phyloP scores from a whole-genome alignment of 495 filamentous ascomycete species.

The Daldinia concentrica region DNA sequence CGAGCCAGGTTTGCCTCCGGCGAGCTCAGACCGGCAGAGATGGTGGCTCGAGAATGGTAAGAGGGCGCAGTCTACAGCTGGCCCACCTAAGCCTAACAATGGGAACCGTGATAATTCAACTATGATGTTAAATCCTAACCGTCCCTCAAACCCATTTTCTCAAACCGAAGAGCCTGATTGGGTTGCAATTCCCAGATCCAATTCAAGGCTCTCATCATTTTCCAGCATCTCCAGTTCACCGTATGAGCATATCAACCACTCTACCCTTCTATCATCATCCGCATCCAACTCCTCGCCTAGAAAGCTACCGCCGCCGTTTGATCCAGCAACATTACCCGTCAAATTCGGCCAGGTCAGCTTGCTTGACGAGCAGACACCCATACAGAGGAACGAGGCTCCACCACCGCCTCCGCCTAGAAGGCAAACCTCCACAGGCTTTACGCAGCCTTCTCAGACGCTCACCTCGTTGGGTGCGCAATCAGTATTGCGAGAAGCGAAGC shows the following conservation, averaged over 20 bases:
- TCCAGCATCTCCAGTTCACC: conserved; percentile 57
- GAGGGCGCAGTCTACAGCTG: conserved; percentile 75
- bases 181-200: conserved; percentile 66
- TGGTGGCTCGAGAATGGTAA: conserved; percentile 95
- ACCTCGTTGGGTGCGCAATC: conserved; percentile 16
- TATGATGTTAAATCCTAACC: conserved; percentile 71
- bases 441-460: conserved; percentile 32
- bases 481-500: conserved; percentile 13
- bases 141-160: conserved; percentile 84
- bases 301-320: conserved; percentile 64
- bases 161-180: conserved; percentile 77
- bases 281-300: conserved; percentile 54
- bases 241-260: conserved; percentile 59
- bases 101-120: conserved; percentile 50
- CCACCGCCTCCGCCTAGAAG: conserved; percentile 61
- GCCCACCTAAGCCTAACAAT: conserved; percentile 64
- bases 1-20: conserved; percentile 81
- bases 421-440: conserved; percentile 45
- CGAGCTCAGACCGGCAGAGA: conserved; percentile 87
- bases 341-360: conserved; percentile 52
- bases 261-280: conserved; percentile 52
- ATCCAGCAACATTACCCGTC: conserved; percentile 55
- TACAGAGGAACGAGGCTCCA: conserved; percentile 48
- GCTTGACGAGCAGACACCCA: conserved; percentile 45
- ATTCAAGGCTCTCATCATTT: conserved; percentile 57